Base-by-base conservation (phyloP, 2,329 filamentous ascomycete species). In the Pleomassaria siparia region DNA sequence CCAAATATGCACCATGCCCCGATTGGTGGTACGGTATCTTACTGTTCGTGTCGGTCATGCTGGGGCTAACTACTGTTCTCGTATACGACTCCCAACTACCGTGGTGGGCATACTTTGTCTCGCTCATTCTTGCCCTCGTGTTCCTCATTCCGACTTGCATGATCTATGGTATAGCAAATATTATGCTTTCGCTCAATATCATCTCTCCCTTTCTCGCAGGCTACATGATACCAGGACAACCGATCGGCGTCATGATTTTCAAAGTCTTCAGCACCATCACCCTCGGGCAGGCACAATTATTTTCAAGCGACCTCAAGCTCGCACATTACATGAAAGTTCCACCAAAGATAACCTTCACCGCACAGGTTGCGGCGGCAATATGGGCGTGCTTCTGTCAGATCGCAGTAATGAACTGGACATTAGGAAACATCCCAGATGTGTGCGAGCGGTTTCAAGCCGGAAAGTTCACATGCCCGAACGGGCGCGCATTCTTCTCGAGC, bases 341-440 rank as follows among this genome's bases (percentile, higher is more conserved):
- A 0, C 84, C 83, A 12, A 76, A 82, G 15, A 84, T 81, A 13
- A 85, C 86, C 73, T 88, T 88, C 69, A 76, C 80, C 69, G 77
- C 78, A 4, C 85, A 88, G 63, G 78, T 87, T 3, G 78, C 85
- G 1, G 84, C 85, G 7, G 86, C 84, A 0, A 80, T 85, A 0
- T 77, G 86, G 60, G 84, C 83, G 0, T 86, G 82, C 67, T 78
- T 87, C 52, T 80, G 87, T 30, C 85, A 88, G 63, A 78, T 88
- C 46, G 66, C 77, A 3, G 83, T 87, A 3, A 75, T 87, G 51
- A 86, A 87, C 58, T 78, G 76, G 76, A 71, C 72, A 1, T 58
- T 78, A 7, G 68, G 67, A 5, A 78, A 76, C 50, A 90, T 92
- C 50, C 72, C 80, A 0, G 75, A 79, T 2, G 78, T 91, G 26